Base-by-base conservation (phyloP, 192 early-diverging fungal genomes). In the Entophlyctis helioformis region DNA sequence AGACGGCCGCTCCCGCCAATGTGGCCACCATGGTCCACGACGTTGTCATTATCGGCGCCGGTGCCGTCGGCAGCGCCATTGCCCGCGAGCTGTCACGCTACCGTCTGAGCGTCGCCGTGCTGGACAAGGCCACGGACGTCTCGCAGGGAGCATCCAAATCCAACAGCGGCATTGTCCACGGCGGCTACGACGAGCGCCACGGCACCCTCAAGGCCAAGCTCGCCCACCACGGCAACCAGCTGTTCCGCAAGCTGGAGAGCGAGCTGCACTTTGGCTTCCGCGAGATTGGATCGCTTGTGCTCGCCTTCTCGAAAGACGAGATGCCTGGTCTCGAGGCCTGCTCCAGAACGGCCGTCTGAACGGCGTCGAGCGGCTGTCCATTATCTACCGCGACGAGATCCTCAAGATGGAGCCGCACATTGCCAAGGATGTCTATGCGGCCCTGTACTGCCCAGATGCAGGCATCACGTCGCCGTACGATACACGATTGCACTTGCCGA, bases 381-480 rank as follows among this genome's bases (percentile, higher is more conserved):
- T 70, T 35, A 27, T 67, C 20, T 46, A 23, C 18, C 51, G 54
- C 10, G 59, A 64, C 11, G 50, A 64, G 40, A 50, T 62, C 42
- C 31, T 59, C 7, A 21, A 44, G 38, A 21, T 39, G 16, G 68
- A 71, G 44, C 68, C 68, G 3, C 42, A 64, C 42, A 50, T 71
- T 28, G 43, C 65, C 36, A 51, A 38, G 18, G 23, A 50, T 8
- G 57, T 71, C 20, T 20, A 35, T 23, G 51, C 57, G 13, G 65
- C 68, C 1, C 42, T 71, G 19, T 40, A 46, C 26, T 69, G 68
- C 39, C 37, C 48, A 9, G 29, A 48, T 13, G 48, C 53, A 6
- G 68, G 68, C 10, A 61, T 71, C 39, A 57, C 51, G 8, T 64
- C 64, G 10, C 68, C 68, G 13, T 71, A 71, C 59, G 61, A 64